Percentiles rank a stretch among this genome's conserved stretches.
Evolutionary conservation across 345 rosid genomes (phyloP).

Genomic region (Eucalyptus guilfoylei): DNA sequence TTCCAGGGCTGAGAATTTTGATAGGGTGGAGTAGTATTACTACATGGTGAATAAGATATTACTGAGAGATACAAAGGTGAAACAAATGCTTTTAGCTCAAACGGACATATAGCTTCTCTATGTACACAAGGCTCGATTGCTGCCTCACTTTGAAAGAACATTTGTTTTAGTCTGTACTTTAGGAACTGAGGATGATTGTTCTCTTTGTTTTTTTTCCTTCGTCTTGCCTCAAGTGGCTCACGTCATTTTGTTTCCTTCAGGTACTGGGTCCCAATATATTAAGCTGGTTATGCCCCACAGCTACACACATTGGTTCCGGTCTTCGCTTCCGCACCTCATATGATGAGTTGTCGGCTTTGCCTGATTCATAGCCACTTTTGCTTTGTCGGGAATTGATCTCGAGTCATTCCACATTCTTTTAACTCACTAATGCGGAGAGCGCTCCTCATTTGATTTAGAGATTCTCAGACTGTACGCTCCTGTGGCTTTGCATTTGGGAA

Average conservation of each 20-base stretch:
- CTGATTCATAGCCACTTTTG: not conserved
- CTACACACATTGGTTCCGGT: constrained; percentile 64
- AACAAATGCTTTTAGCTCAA: not conserved
- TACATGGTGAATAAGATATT: not conserved
- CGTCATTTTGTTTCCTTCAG: constrained; percentile 20
- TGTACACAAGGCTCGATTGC: not conserved
- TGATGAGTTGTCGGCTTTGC: constrained; percentile 12
- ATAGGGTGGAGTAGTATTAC: not conserved
- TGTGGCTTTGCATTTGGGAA: not conserved
- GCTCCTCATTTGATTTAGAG: not conserved
- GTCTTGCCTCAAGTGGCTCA: not conserved
- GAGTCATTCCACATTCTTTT: not conserved
- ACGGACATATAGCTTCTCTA: not conserved
- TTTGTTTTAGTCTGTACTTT: not conserved
- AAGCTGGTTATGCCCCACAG: constrained; percentile 68
- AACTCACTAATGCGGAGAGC: not conserved
- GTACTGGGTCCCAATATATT: constrained; percentile 67
- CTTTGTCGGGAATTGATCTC: not conserved
- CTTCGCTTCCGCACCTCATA: constrained; percentile 59
- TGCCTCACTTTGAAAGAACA: not conserved
- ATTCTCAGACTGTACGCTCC: not conserved
- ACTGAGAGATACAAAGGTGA: not conserved
- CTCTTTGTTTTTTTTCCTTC: not conserved
- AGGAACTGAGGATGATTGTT: not conserved
- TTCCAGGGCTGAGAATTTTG: not conserved